Conservation (phyloP, 1,284 basidiomycete genomes). For the Papiliotrema nemorosa region DNA sequence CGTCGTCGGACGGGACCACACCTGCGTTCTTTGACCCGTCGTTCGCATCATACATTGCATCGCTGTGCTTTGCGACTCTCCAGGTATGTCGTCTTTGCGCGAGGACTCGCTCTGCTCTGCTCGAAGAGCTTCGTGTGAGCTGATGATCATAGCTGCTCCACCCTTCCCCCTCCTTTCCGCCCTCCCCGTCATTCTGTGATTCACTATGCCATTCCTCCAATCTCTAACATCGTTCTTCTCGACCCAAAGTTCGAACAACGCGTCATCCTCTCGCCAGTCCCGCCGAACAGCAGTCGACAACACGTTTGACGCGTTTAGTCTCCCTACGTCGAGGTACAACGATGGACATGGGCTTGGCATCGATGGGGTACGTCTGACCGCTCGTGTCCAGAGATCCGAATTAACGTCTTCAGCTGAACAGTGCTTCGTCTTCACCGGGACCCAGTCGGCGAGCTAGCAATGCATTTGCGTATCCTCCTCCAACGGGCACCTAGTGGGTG, state of each 20-base stretch:
- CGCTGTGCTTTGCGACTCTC: too few relatives aligned
- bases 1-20: too few relatives aligned
- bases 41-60: too few relatives aligned
- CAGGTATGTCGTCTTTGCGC: too few relatives aligned
- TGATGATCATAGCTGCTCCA: too few relatives aligned
- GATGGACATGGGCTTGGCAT: constrained; percentile 8
- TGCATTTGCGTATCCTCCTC: constrained; percentile 26
- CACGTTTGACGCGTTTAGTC: constrained; percentile 38
- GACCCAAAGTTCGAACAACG: constrained; percentile 4
- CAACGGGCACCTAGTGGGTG: constrained; percentile 22
- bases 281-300: constrained; percentile 29
- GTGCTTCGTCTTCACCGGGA: constrained; percentile 31
- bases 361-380: constrained; percentile 1
- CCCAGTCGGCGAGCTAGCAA: constrained; percentile 26
- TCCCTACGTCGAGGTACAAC: constrained; percentile 19
- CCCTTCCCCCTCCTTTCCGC: too few relatives aligned
- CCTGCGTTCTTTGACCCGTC: too few relatives aligned
- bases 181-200: too few relatives aligned
- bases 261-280: constrained; percentile 21
- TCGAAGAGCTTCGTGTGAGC: too few relatives aligned
- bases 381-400: not conserved
- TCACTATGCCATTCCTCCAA: constrained; percentile 40
- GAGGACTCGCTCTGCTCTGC: too few relatives aligned
- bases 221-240: constrained; percentile 36
- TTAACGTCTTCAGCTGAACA: constrained; percentile 11